A percentile compares a stretch with the other conserved stretches of the same genome.
phyloP scores from a whole-genome alignment of 257 asterid species.

The Capsicum chinense region DNA sequence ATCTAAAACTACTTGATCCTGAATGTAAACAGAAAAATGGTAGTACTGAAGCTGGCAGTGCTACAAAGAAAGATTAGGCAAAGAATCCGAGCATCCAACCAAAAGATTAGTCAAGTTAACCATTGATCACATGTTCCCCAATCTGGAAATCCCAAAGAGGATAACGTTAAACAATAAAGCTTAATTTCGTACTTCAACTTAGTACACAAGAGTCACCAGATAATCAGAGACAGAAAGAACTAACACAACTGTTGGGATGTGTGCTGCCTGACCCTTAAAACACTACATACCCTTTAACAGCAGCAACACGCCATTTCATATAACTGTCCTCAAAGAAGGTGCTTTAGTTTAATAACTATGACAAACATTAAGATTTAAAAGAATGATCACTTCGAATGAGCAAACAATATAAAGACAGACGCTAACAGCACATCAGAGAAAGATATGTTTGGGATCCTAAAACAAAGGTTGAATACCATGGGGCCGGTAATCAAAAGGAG shows the following conservation, averaged over 20 bases:
- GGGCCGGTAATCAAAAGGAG: background rate
- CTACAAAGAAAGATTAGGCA: background rate
- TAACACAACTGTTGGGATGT: background rate
- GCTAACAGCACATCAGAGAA: background rate
- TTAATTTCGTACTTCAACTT: background rate
- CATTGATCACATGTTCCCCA: background rate
- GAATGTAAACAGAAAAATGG: background rate
- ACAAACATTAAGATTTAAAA: background rate
- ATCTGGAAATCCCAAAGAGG: background rate
- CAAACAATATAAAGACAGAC: background rate
- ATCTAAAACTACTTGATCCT: background rate
- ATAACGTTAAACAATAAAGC: background rate
- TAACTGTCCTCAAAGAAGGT: background rate
- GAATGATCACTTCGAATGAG: background rate
- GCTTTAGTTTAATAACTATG: background rate
- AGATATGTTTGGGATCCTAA: background rate
- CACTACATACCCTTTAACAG: background rate
- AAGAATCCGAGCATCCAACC: background rate
- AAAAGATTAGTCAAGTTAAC: background rate
- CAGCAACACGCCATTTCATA: background rate
- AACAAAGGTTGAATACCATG: background rate
- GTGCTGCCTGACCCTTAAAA: background rate
- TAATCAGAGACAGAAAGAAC: background rate
- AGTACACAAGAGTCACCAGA: background rate
- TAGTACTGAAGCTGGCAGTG: background rate